Evolutionary conservation across 768 basidiomycete genomes (phyloP).

Genomic region (Termitomyces sp.): DNA sequence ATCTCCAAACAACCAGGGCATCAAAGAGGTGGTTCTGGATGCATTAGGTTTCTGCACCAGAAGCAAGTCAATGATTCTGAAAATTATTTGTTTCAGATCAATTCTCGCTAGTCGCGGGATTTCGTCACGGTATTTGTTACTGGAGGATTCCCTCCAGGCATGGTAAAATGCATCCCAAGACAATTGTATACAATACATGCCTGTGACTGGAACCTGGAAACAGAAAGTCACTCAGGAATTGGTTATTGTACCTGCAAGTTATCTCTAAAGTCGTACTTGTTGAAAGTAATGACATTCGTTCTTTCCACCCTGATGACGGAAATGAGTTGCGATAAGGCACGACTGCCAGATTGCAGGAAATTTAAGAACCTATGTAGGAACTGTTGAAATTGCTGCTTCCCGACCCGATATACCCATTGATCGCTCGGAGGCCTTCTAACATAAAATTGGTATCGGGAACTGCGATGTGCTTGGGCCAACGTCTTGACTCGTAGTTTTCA

Average conservation of each 20-base stretch:
- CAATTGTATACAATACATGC: not conserved
- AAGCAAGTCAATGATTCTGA: conserved; percentile 29
- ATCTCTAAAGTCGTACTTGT: not conserved
- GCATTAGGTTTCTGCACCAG: not conserved
- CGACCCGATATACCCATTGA: not conserved
- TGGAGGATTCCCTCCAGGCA: conserved; percentile 46
- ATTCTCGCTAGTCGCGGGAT: not conserved
- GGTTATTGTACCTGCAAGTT: not conserved
- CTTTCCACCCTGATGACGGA: not conserved
- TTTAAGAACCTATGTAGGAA: not conserved
- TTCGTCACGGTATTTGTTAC: conserved; percentile 45
- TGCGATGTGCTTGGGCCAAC: not conserved
- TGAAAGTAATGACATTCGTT: not conserved
- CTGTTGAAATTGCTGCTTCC: not conserved
- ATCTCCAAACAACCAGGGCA: conserved; percentile 59
- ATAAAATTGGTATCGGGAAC: not conserved
- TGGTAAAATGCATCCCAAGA: conserved; percentile 33
- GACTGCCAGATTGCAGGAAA: not conserved
- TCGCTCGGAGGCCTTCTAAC: not conserved
- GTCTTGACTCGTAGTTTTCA: not conserved
- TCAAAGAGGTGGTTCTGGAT: conserved; percentile 54
- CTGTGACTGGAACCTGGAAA: not conserved
- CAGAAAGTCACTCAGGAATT: too few species aligned
- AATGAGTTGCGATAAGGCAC: not conserved
- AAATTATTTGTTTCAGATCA: not conserved